Percentiles rank a stretch among this genome's conserved stretches.
phyloP scores from a whole-genome alignment of 2,329 filamentous ascomycete species.

The Xylariaceae sp. region DNA sequence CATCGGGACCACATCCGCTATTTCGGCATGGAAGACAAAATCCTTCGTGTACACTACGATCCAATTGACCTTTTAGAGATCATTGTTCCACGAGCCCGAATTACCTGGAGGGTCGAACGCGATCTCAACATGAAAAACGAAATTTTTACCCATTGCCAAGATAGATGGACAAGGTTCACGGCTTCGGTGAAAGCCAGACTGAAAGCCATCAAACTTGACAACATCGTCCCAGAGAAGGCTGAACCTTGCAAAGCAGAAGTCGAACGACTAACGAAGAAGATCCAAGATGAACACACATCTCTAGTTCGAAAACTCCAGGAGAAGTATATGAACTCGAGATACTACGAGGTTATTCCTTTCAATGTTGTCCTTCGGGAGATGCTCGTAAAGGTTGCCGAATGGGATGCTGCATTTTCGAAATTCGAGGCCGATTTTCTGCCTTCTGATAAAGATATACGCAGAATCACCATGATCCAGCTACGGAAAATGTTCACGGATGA shows the following conservation, averaged over 20 bases:
- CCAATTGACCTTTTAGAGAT: conserved; percentile 90
- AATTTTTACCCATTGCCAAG: conserved; percentile 75
- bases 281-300: conserved; percentile 75
- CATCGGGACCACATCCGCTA: conserved; percentile 89
- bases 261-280: conserved; percentile 70
- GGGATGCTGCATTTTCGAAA: conserved; percentile 85
- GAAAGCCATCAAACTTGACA: conserved; percentile 86
- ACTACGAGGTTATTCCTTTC: conserved; percentile 93
- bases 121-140: conserved; percentile 92
- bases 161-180: conserved; percentile 83
- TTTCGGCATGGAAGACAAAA: conserved; percentile 83
- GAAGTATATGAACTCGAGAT: conserved; percentile 88
- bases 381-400: conserved; percentile 87
- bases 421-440: conserved; percentile 93
- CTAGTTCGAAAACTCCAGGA: conserved; percentile 77
- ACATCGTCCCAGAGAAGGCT: conserved; percentile 79
- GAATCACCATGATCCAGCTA: conserved; percentile 85
- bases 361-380: conserved; percentile 86
- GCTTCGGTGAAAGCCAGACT: conserved; percentile 78
- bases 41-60: conserved; percentile 87
- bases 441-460: conserved; percentile 90
- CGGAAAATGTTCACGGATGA: conserved; percentile 94
- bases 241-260: conserved; percentile 80
- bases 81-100: conserved; percentile 80
- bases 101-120: conserved; percentile 97